phyloP scores from a whole-genome alignment of 2,329 filamentous ascomycete species.

The Fonsecaea erecta region DNA sequence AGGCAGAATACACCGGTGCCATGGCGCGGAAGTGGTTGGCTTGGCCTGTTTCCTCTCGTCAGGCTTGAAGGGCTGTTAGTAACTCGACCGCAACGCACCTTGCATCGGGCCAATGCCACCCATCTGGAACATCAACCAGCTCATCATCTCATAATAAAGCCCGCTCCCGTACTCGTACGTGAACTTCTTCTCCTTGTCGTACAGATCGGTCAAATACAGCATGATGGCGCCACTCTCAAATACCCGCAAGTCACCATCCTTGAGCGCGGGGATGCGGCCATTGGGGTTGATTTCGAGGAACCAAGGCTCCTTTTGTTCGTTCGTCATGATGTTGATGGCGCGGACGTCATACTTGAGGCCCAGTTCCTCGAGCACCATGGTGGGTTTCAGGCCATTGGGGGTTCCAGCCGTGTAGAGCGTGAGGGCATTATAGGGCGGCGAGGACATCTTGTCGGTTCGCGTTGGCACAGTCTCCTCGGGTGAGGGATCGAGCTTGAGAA shows the following conservation, averaged over 20 bases:
- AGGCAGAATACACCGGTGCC: constrained; percentile 49
- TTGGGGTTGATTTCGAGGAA: constrained; percentile 57
- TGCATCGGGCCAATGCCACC: constrained; percentile 49
- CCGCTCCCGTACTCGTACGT: constrained; percentile 49
- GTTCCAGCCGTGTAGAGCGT: constrained; percentile 31
- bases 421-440: constrained; percentile 29
- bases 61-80: background rate
- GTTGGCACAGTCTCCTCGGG: background rate
- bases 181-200: constrained; percentile 50
- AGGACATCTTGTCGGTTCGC: constrained; percentile 10
- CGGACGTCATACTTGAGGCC: constrained; percentile 43
- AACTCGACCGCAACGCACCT: constrained; percentile 4
- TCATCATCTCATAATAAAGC: constrained; percentile 51
- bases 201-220: constrained; percentile 52
- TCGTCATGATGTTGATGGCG: constrained; percentile 50
- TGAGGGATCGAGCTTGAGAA: constrained; percentile 15
- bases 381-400: constrained; percentile 44
- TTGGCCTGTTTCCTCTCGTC: constrained; percentile 43
- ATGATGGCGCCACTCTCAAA: constrained; percentile 55
- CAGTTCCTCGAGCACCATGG: constrained; percentile 47
- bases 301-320: constrained; percentile 52
- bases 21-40: constrained; percentile 56
- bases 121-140: constrained; percentile 55
- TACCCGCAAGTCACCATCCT: constrained; percentile 47
- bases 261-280: constrained; percentile 54